Evolutionary conservation across 306 rosid species (phyloP), one percentile per base, ranked within the genome.

Genomic region (Prunus kanzakura): DNA sequence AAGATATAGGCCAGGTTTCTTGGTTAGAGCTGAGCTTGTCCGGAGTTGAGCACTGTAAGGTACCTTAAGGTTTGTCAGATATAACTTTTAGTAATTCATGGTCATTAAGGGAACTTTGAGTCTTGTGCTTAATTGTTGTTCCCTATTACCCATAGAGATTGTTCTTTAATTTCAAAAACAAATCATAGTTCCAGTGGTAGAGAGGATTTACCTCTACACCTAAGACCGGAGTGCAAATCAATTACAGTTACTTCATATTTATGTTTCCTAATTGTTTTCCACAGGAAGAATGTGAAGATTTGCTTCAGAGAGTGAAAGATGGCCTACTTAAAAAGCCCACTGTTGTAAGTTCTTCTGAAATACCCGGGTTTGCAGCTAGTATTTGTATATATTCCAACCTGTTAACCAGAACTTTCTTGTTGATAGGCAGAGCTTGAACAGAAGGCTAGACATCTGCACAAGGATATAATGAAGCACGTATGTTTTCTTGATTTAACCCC

Each of bases 231-330:
- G 13, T 22, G 16, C 23, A 32, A 76, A 22, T 35, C 19, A 65
- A 27, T 12, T 38, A 20, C 27, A 56, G 18, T 77, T 56, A 18
- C 64, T 52, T 14, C 45, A 57, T 9, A 14, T 45, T 68, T 45
- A 15, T 67, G 11, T 8, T 55, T 55, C 68, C 4, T 58, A 16
- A 32, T 45, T 77, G 11, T 68, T 4, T 50, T 16, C 11, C 83
- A 86, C 90, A 93, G 97, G 96, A 88, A 87, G 97, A 93, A 80
- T 90, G 96, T 76, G 81, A 82, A 73, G 96, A 90, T 86, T 52
- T 93, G 82, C 73, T 64, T 38, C 83, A 83, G 51, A 84, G 88
- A 81, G 73, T 90, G 82, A 86, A 77, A 61, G 67, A 83, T 69
- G 94, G 94, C 51, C 74, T 84, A 75, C 86, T 90, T 63, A 82